Conservation (phyloP, 257 asterid genomes). For the Leptodermis oblonga region DNA sequence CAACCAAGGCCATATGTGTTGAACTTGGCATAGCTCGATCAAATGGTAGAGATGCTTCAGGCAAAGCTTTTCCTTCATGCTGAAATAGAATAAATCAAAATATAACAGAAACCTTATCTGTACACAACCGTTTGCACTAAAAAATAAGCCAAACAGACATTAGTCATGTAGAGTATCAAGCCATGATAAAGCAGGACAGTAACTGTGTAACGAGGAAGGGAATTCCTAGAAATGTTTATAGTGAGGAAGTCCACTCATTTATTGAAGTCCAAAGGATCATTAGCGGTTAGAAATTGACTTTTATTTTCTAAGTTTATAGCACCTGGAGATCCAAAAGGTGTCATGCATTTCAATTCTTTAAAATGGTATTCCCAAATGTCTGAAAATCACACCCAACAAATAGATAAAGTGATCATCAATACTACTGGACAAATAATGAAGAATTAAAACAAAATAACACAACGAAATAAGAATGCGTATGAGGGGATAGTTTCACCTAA, state of each 20-base stretch:
- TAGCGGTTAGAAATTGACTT: not conserved
- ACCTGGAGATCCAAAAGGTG: not conserved
- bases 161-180: not conserved
- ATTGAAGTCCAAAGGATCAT: not conserved
- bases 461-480: too few relatives aligned
- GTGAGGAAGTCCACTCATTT: not conserved
- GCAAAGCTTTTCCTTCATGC: conserved; percentile 91
- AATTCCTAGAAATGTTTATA: not conserved
- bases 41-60: conserved; percentile 92
- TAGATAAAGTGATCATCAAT: too few relatives aligned
- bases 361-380: too few relatives aligned
- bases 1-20: conserved; percentile 95
- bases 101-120: conserved; percentile 12
- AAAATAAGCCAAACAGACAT: not conserved
- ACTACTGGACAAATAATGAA: too few relatives aligned
- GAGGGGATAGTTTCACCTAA: too few relatives aligned
- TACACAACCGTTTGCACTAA: not conserved
- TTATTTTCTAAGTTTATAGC: not conserved
- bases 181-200: not conserved
- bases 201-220: not conserved
- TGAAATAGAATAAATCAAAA: conserved; percentile 28
- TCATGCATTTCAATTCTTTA: not conserved
- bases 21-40: conserved; percentile 91
- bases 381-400: too few relatives aligned
- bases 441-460: too few relatives aligned